These are phyloP conservation scores for Candida pini DNA, from an alignment of 805 yeast genomes.

Conservation along the genomic window DNA sequence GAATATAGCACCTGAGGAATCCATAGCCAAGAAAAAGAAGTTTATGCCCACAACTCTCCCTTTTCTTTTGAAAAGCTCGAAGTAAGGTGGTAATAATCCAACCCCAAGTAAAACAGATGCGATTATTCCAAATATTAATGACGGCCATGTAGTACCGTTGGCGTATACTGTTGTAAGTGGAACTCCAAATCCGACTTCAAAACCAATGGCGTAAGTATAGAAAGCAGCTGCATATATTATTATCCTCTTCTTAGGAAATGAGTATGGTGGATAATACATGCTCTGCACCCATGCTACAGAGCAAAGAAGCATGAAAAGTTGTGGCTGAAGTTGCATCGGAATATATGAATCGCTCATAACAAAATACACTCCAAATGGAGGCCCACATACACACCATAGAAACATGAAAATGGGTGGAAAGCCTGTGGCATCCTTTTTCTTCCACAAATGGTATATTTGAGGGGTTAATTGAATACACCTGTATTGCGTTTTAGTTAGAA, in stretches of 20 bases:
- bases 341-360: slow-evolving; percentile 63
- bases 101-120: slow-evolving; percentile 71
- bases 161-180: slow-evolving; percentile 57
- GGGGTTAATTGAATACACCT: slow-evolving; percentile 82
- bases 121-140: slow-evolving; percentile 69
- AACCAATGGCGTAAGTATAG: slow-evolving; percentile 43
- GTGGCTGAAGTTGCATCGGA: slow-evolving; percentile 84
- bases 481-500: neutral
- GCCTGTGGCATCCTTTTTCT: slow-evolving; percentile 77
- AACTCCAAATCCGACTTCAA: slow-evolving; percentile 66
- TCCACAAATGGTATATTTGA: slow-evolving; percentile 59
- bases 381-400: slow-evolving; percentile 72
- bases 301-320: slow-evolving; percentile 68
- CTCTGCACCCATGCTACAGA: slow-evolving; percentile 62
- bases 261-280: slow-evolving; percentile 64
- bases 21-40: slow-evolving; percentile 70
- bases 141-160: slow-evolving; percentile 59
- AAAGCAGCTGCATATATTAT: slow-evolving; percentile 31
- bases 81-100: slow-evolving; percentile 87
- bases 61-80: slow-evolving; percentile 69
- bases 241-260: slow-evolving; percentile 32
- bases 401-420: slow-evolving; percentile 88
- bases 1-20: slow-evolving; percentile 74
- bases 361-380: slow-evolving; percentile 86
- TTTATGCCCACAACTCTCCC: slow-evolving; percentile 90